Evolutionary conservation across 2,329 filamentous ascomycete species (phyloP).

Genomic region (Neopestalotiopsis rosae): DNA sequence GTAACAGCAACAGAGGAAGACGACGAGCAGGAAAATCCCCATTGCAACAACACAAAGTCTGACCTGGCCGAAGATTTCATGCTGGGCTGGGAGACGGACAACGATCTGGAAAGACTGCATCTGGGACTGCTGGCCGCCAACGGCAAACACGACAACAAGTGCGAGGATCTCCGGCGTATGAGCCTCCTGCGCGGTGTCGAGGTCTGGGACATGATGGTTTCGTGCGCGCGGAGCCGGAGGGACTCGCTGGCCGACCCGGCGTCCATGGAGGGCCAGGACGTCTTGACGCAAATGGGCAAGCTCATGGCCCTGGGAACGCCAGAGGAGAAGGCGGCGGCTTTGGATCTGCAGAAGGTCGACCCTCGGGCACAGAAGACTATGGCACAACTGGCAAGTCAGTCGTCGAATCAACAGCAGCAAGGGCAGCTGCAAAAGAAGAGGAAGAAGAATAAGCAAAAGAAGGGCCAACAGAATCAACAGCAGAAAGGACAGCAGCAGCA

Average conservation of each 20-base stretch:
- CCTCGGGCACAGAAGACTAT: not conserved
- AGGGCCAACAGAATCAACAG: not conserved
- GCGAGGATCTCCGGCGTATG: constrained; percentile 31
- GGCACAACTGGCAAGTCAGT: not conserved
- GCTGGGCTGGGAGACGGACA: constrained; percentile 37
- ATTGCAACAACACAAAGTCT: not conserved
- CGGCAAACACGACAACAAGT: constrained; percentile 30
- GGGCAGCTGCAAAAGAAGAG: not conserved
- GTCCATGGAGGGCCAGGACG: constrained; percentile 32
- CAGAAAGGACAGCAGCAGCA: not conserved
- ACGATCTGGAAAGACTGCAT: constrained; percentile 33
- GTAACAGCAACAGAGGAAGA: not conserved
- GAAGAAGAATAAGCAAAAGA: not conserved
- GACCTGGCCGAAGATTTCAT: constrained; percentile 34
- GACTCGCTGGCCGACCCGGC: constrained; percentile 25
- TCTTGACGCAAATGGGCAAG: constrained; percentile 29
- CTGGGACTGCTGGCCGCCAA: constrained; percentile 31
- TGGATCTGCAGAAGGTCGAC: not conserved
- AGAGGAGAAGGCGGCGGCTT: not conserved
- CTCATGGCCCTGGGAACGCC: constrained; percentile 18
- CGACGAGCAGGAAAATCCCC: not conserved
- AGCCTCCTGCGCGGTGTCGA: constrained; percentile 39
- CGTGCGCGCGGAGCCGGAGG: constrained; percentile 35
- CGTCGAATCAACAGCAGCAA: not conserved
- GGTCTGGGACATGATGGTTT: constrained; percentile 39